Evolutionary conservation across 176 grass and related monocot genomes (phyloP), one percentile per base, ranked within the genome.

Genomic region (Oryza longistaminata): DNA sequence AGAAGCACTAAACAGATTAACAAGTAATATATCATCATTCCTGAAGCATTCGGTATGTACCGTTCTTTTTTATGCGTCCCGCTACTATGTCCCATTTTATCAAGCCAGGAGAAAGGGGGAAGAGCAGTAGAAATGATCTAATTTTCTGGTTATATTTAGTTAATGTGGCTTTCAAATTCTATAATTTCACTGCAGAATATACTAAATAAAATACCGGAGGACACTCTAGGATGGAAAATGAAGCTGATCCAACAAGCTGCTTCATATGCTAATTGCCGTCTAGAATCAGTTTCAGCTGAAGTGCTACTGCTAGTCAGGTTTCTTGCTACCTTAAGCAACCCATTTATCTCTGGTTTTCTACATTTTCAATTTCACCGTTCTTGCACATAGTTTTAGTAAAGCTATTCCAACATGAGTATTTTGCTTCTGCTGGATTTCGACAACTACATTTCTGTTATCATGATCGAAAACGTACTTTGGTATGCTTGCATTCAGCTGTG

Each of bases 181-280:
- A 40, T 40, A 40, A 40, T 89, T 77, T 40, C 15, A 70, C 70
- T 91, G 80, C 31, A 94, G 92, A 75, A 76, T 11, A 89, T 91
- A 74, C 65, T 94, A 45, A 84, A 94, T 22, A 91, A 79, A 70
- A 68, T 94, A 87, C 92, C 92, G 27, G 74, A 88, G 40, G 92
- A 91, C 21, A 91, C 83, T 11, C 65, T 94, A 64, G 68, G 24
- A 74, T 94, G 92, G 92, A 94, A 94, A 85, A 52, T 91, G 34
- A 74, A 74, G 48, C 71, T 87, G 64, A 71, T 94, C 21, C 81
- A 82, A 60, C 77, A 64, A 50, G 89, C 83, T 77, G 82, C 89
- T 29, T 84, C 87, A 11, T 85, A 91, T 14, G 86, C 71, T 73
- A 91, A 91, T 74, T 75, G 78, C 75, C 87, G 43, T 58, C 58